Conservation (phyloP, 1,139 yeast genomes). For the Yamadazyma friedrichii region DNA sequence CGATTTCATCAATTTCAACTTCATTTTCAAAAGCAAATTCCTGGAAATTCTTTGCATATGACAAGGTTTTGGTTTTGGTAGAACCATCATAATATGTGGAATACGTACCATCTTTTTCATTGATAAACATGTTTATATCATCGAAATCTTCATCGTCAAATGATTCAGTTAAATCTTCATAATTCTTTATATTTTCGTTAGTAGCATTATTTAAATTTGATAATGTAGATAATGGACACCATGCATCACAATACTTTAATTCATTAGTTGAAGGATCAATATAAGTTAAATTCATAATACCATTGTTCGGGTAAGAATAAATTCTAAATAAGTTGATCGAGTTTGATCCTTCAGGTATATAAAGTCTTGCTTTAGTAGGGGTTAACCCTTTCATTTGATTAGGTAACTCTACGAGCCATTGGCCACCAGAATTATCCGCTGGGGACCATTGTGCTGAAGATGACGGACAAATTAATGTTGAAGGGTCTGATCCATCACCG, state of each 20-base stretch:
- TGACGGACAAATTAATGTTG: constrained; percentile 59
- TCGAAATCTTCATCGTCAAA: constrained; percentile 27
- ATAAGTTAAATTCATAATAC: constrained; percentile 90
- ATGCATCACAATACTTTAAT: constrained; percentile 72
- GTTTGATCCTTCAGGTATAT: constrained; percentile 53
- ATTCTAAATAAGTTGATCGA: constrained; percentile 71
- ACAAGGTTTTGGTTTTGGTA: constrained; percentile 42
- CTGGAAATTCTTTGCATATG: constrained; percentile 56
- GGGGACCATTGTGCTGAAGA: constrained; percentile 55
- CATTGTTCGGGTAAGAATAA: constrained; percentile 73
- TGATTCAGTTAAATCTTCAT: constrained; percentile 21
- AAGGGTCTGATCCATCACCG: constrained; percentile 37
- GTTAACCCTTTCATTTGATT: constrained; percentile 47
- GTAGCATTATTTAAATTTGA: constrained; percentile 27
- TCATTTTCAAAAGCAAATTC: constrained; percentile 81
- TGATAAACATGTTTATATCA: constrained; percentile 28
- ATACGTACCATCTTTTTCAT: constrained; percentile 35
- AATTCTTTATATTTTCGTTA: constrained; percentile 21
- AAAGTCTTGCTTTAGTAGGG: constrained; percentile 76
- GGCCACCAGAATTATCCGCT: constrained; percentile 52
- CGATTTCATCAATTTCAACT: constrained; percentile 59
- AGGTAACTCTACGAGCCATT: constrained; percentile 67
- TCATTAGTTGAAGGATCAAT: constrained; percentile 68
- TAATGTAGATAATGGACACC: constrained; percentile 63
- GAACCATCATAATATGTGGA: constrained; percentile 40